Base-by-base conservation (phyloP, 2,329 filamentous ascomycete genomes). In the Rosellinia necatrix region DNA sequence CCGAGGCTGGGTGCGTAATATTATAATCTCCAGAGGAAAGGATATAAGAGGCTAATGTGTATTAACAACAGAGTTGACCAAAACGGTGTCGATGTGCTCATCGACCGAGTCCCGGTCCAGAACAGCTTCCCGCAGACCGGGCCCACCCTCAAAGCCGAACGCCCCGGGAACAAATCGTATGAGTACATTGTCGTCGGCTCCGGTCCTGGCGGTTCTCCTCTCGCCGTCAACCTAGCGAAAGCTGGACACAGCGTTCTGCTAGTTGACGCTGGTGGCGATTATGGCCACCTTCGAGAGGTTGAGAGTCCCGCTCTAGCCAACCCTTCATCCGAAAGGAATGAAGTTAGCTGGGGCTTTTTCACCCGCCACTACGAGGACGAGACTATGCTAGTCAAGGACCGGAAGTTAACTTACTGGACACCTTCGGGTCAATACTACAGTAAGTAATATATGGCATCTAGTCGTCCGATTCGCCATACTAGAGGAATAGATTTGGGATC, bases 131-230 rank as follows among this genome's bases (percentile, higher is more conserved):
- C 60, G 21, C 62, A 63, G 19, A 67, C 60, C 29, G 64, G 65
- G 4, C 60, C 63, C 34, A 57, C 58, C 3, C 56, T 65, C 24
- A 37, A 37, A 37, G 44, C 49, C 21, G 15, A 22, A 35, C 51
- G 30, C 19, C 61, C 56, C 2, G 8, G 22, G 21, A 53, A 65
- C 25, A 64, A 66, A 56, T 61, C 61, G 10, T 87, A 87, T 64
- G 84, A 87, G 59, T 87, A 86, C 71, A 76, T 87, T 30, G 76
- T 87, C 12, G 81, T 87, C 34, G 84, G 85, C n/a, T 84, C 81
- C 13, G 84, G 84, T 4, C 75, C 83, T 12, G 83, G 83, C 17
- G 84, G 84, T 44, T 80, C 79, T 29, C 83, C 83, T 12, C 68
- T 86, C 17, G 82, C 84, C 17, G 80, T 81, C 24, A 77, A 82